Evolutionary conservation across 208 protist species (phyloP).

Genomic region (Leishmania aethiopica): DNA sequence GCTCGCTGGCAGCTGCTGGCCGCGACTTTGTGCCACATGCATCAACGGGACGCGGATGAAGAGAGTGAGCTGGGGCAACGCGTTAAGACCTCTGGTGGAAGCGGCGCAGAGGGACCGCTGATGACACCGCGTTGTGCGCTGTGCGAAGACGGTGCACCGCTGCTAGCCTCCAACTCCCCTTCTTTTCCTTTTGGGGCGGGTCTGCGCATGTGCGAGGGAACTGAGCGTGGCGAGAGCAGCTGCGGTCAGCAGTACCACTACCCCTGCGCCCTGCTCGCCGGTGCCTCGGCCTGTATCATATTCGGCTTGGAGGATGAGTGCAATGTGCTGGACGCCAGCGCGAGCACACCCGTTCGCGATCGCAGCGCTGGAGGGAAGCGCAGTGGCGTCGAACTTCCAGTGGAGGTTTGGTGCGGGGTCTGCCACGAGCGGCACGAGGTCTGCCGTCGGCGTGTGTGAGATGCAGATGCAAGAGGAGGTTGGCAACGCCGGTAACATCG

Average conservation of each 20-base stretch:
- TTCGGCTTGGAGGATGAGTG: conserved; percentile 44
- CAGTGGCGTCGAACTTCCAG: neutral
- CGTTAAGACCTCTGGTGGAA: neutral
- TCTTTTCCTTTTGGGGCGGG: conserved; percentile 17
- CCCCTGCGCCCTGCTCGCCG: conserved; percentile 76
- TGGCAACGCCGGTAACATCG: neutral
- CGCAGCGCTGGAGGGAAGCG: neutral
- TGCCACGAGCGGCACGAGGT: conserved; percentile 34
- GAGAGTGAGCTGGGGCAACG: neutral
- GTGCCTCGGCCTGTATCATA: conserved; percentile 52
- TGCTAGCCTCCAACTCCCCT: neutral
- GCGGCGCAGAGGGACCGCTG: neutral
- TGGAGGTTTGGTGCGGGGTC: conserved; percentile 64
- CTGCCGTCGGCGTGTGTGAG: conserved; percentile 2
- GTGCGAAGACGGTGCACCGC: conserved; percentile 5
- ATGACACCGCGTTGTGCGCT: conserved; percentile 6
- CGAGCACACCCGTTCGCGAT: conserved; percentile 1
- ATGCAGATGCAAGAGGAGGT: neutral
- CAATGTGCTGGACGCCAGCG: conserved; percentile 7
- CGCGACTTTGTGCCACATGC: conserved; percentile 10
- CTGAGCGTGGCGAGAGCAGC: conserved; percentile 12
- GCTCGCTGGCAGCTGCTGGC: conserved; percentile 34
- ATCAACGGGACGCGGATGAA: neutral
- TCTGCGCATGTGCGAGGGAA: conserved; percentile 13
- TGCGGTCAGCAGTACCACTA: conserved; percentile 60